Evolutionary conservation across 768 basidiomycete species (phyloP).

Genomic region (Suillus brevipes): DNA sequence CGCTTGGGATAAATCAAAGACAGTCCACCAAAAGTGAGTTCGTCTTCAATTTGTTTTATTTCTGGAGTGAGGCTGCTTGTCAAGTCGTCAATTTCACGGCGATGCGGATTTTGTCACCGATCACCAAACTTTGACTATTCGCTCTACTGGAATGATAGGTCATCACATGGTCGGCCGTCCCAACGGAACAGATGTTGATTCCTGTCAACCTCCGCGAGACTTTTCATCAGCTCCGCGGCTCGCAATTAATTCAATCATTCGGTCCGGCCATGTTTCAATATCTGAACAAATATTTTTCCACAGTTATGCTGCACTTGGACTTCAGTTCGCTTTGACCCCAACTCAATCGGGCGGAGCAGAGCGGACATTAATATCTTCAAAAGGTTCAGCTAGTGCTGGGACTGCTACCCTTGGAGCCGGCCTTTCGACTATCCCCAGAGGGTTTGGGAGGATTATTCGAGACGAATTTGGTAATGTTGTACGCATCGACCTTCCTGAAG

Average conservation of each 20-base stretch:
- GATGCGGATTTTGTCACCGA: background rate
- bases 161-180: too few relatives aligned
- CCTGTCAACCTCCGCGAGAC: background rate
- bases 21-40: conserved; percentile 88
- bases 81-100: background rate
- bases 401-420: conserved; percentile 3
- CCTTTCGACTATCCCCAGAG: conserved; percentile 47
- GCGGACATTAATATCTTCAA: conserved; percentile 16
- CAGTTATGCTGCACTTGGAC: conserved; percentile 80
- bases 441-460: conserved; percentile 79
- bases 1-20: conserved; percentile 86
- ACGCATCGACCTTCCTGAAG: conserved; percentile 62
- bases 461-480: conserved; percentile 78
- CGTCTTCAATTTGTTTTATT: background rate
- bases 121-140: background rate
- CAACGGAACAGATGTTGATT: background rate
- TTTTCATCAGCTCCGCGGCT: background rate
- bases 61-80: background rate
- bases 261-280: background rate
- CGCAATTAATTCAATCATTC: conserved; percentile 6
- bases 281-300: conserved; percentile 5
- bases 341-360: conserved; percentile 70
- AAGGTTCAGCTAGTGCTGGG: background rate
- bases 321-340: conserved; percentile 68
- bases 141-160: background rate